These are phyloP conservation scores for Heliamphora pulchella DNA, from an alignment of 179 eudicot genomes.

Conservation along the genomic window DNA sequence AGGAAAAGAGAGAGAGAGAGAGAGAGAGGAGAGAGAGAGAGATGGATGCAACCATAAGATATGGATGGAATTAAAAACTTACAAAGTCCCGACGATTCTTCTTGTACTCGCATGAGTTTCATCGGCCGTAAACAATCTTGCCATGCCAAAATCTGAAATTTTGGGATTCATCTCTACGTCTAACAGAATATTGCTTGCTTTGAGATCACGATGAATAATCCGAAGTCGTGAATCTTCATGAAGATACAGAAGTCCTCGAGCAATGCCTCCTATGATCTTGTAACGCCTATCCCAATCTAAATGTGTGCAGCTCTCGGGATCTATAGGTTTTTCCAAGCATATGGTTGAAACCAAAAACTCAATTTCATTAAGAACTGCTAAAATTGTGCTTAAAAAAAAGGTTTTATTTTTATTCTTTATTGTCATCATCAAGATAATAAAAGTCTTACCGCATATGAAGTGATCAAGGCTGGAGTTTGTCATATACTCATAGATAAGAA, in stretches of 20 bases:
- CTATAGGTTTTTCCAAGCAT: neutral
- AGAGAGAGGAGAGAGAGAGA: neutral
- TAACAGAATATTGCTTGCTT: slow-evolving; percentile 26
- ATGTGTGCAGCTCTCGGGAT: slow-evolving; percentile 13
- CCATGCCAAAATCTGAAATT: slow-evolving; percentile 43
- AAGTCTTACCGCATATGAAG: neutral
- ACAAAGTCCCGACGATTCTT: slow-evolving; percentile 24
- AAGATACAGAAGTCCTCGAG: slow-evolving; percentile 28
- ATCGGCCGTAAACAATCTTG: slow-evolving; percentile 25
- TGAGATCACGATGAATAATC: slow-evolving; percentile 28
- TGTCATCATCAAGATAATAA: too few species aligned
- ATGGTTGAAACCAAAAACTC: neutral
- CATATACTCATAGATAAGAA: neutral
- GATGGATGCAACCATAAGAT: neutral
- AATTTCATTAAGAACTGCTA: neutral
- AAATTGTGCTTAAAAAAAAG: neutral
- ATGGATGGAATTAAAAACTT: neutral
- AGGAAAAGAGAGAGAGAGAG: neutral
- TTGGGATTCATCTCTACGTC: slow-evolving; percentile 36
- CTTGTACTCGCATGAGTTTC: slow-evolving; percentile 15
- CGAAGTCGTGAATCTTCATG: slow-evolving; percentile 30
- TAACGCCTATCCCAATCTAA: slow-evolving; percentile 27
- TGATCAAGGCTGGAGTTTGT: neutral
- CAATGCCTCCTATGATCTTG: slow-evolving; percentile 27
- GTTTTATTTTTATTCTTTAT: neutral